phyloP scores from a whole-genome alignment of 2,329 filamentous ascomycete genomes.

The Penicillium sp. region DNA sequence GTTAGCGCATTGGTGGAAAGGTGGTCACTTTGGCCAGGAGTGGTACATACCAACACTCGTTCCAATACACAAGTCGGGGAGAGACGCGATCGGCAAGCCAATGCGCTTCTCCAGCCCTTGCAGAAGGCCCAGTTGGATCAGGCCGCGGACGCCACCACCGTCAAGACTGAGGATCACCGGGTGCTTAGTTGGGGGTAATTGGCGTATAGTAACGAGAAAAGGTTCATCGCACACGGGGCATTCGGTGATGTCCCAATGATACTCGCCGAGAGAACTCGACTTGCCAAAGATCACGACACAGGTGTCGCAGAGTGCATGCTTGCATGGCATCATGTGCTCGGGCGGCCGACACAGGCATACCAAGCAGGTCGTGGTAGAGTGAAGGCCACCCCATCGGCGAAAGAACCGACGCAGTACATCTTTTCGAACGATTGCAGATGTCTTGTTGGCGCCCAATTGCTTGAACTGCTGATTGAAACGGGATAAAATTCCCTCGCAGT shows the following conservation, averaged over 20 bases:
- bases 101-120: conserved; percentile 14
- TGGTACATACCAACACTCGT: conserved; percentile 21
- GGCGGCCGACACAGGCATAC: conserved; percentile 14
- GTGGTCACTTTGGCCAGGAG: not conserved
- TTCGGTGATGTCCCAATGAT: conserved; percentile 1
- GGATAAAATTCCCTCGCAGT: not conserved
- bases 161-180: conserved; percentile 18
- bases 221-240: conserved; percentile 8
- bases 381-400: not conserved
- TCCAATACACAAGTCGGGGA: conserved; percentile 11
- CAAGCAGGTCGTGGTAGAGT: conserved; percentile 12
- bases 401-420: not conserved
- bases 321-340: conserved; percentile 19
- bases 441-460: not conserved
- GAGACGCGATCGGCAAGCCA: not conserved
- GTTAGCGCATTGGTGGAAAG: not conserved
- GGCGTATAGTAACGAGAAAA: conserved; percentile 1
- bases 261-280: not conserved
- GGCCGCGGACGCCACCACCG: conserved; percentile 19
- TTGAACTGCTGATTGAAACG: not conserved
- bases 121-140: conserved; percentile 19
- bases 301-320: conserved; percentile 19
- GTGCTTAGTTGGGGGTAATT: conserved; percentile 20
- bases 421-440: not conserved
- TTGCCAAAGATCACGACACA: conserved; percentile 16